These are phyloP conservation scores for Canavalia ensiformis DNA, from an alignment of 306 rosid species.

Conservation along the genomic window DNA sequence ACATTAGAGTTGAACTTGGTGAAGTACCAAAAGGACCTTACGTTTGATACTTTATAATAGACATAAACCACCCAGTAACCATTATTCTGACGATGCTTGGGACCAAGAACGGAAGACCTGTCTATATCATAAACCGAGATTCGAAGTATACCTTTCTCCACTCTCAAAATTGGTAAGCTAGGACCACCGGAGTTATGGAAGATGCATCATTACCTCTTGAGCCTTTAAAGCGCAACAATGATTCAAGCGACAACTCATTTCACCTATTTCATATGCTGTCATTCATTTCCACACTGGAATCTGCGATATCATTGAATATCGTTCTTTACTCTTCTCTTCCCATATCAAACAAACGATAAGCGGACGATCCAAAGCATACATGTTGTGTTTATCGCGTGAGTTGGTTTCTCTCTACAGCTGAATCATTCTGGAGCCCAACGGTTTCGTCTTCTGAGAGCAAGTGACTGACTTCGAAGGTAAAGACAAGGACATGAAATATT, in stretches of 20 bases:
- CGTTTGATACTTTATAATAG: constrained; percentile 78
- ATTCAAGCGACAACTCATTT: constrained; percentile 99
- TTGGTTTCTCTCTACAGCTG: too few relatives aligned
- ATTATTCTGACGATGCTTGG: constrained; percentile 77
- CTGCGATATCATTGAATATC: constrained; percentile 85
- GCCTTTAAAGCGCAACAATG: constrained; percentile 82
- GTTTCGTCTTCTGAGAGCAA: constrained; percentile 91
- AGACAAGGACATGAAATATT: constrained; percentile 66
- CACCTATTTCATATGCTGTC: constrained; percentile 92
- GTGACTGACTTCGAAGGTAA: constrained; percentile 69
- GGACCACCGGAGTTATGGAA: constrained; percentile 83
- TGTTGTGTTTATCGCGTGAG: too few relatives aligned
- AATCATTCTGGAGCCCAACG: constrained; percentile 71
- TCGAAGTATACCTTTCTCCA: constrained; percentile 68
- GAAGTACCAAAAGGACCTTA: constrained; percentile 84
- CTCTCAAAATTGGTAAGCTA: constrained; percentile 71
- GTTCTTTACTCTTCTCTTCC: constrained; percentile 93
- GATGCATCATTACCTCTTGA: constrained; percentile 88
- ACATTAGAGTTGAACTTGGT: constrained; percentile 44
- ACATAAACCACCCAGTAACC: constrained; percentile 96
- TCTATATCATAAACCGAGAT: constrained; percentile 84
- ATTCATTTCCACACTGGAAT: too few relatives aligned
- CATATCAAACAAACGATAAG: constrained; percentile 78
- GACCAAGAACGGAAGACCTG: constrained; percentile 56
- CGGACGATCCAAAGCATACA: constrained; percentile 64